Evolutionary conservation across 768 basidiomycete species (phyloP), one percentile per base, ranked within the genome.

Genomic region (Candolleomyces efflorescens): DNA sequence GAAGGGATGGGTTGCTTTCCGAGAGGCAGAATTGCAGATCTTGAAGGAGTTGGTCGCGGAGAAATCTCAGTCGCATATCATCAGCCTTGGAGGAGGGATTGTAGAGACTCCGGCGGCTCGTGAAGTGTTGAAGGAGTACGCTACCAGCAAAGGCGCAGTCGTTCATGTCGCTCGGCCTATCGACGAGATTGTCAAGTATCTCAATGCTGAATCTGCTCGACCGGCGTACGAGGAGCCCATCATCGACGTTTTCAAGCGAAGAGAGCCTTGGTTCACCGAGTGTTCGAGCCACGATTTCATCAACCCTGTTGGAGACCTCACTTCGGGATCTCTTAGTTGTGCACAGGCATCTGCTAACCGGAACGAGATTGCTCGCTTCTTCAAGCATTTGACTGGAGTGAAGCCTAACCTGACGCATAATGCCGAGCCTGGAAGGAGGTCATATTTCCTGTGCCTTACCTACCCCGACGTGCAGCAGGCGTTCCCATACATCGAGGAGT

Each of bases 61-160:
- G 53, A 73, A 79, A 43, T 73, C 79, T 4, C 79, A 78, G 17
- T 75, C 78, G 0, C 85, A 93, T 70, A 79, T 98, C 54, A 83
- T 98, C 69, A 93, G 90, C 62, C 84, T 97, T 18, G 96, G 97
- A 3, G 97, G 97, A 3, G 96, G 96, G 0, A 86, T 98, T 57
- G 92, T 98, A 27, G 96, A 99, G 72, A 90, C 86, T 0, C 79
- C 86, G 1, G 80, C 77, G 43, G 89, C 92, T 12, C 78, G 95
- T 27, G 77, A 89, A 17, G 65, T 91, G 3, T 77, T 99, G 59
- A 80, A 85, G 69, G 71, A 78, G 17, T 94, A 91, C 68, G 78
- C 78, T 27, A 72, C 71, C 32, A 76, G 68, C 18, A 75, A 75
- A 24, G 90, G 91, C 3, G 83, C 86, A 5, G 91, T 99, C 11